Percentiles rank a stretch among this genome's conserved stretches.
phyloP scores from a whole-genome alignment of 169 alveolate species.

The Blepharisma undulans region DNA sequence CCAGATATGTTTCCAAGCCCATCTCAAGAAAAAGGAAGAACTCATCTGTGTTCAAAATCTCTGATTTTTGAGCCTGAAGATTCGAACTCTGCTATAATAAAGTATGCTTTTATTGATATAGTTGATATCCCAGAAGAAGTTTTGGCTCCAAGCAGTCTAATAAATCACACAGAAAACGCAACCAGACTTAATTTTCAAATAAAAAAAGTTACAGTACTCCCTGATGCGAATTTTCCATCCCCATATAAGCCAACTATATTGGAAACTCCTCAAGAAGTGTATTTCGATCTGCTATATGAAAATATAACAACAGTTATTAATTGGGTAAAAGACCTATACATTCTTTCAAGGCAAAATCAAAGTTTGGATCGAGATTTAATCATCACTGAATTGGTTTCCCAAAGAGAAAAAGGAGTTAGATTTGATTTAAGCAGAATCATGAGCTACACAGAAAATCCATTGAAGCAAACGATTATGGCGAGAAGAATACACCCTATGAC shows the following conservation, averaged over 20 bases:
- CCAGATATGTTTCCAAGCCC: conserved; percentile 43
- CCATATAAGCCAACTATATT: conserved; percentile 45
- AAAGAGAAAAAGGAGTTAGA: conserved; percentile 7
- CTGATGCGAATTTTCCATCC: conserved; percentile 62
- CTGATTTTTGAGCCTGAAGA: conserved; percentile 79
- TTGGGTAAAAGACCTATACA: conserved; percentile 57
- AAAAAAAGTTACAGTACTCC: conserved; percentile 44
- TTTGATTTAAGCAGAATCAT: conserved; percentile 81
- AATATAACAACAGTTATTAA: conserved; percentile 63
- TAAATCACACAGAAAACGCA: neutral
- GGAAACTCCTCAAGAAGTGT: conserved; percentile 27
- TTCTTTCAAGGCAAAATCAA: conserved; percentile 35
- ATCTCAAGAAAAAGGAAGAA: conserved; percentile 75
- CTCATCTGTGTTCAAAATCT: conserved; percentile 82
- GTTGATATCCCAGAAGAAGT: conserved; percentile 30
- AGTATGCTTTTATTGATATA: no score
- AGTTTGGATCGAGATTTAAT: conserved; percentile 37
- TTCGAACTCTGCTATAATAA: no score
- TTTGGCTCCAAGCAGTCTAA: neutral
- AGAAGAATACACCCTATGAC: conserved; percentile 79
- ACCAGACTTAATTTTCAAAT: neutral
- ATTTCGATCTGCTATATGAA: conserved; percentile 55
- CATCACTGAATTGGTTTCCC: conserved; percentile 43
- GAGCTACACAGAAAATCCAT: conserved; percentile 76
- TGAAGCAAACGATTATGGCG: conserved; percentile 62